Conservation (phyloP, 208 protist genomes). For the Leishmania martiniquensis region DNA sequence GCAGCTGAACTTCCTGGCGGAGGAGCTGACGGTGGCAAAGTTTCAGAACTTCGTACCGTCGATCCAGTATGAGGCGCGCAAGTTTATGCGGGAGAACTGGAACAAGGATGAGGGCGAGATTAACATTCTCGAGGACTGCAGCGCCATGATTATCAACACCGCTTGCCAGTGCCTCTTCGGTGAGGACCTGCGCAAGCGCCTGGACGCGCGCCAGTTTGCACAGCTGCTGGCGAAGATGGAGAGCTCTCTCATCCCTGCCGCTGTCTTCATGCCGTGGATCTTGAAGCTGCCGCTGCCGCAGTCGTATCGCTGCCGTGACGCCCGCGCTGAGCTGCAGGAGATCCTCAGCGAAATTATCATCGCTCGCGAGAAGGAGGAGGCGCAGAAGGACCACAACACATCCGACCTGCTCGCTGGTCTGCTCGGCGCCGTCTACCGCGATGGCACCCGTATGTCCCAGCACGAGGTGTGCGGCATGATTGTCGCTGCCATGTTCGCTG, state of each 20-base stretch:
- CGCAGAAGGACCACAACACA: slow-evolving; percentile 72
- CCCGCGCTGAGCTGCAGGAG: slow-evolving; percentile 82
- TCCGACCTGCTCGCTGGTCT: slow-evolving; percentile 88
- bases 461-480: slow-evolving; percentile 93
- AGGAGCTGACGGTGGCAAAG: slow-evolving; percentile 85
- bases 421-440: slow-evolving; percentile 86
- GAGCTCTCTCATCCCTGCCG: slow-evolving; percentile 79
- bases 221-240: slow-evolving; percentile 88
- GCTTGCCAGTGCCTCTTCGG: slow-evolving; percentile 93
- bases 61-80: slow-evolving; percentile 88
- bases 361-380: slow-evolving; percentile 81
- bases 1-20: slow-evolving; percentile 87
- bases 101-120: slow-evolving; percentile 79
- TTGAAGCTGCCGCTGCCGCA: slow-evolving; percentile 82
- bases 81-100: slow-evolving; percentile 81
- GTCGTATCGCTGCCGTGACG: slow-evolving; percentile 79
- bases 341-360: slow-evolving; percentile 90
- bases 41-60: slow-evolving; percentile 87
- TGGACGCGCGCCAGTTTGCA: slow-evolving; percentile 79
- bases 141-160: slow-evolving; percentile 94
- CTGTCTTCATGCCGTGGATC: slow-evolving; percentile 82
- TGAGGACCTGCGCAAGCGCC: slow-evolving; percentile 86
- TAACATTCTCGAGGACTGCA: slow-evolving; percentile 87
- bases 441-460: slow-evolving; percentile 85
- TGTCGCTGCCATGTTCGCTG: slow-evolving; percentile 93